Evolutionary conservation across 2,329 filamentous ascomycete genomes (phyloP).

Genomic region (Venturia pyrina): DNA sequence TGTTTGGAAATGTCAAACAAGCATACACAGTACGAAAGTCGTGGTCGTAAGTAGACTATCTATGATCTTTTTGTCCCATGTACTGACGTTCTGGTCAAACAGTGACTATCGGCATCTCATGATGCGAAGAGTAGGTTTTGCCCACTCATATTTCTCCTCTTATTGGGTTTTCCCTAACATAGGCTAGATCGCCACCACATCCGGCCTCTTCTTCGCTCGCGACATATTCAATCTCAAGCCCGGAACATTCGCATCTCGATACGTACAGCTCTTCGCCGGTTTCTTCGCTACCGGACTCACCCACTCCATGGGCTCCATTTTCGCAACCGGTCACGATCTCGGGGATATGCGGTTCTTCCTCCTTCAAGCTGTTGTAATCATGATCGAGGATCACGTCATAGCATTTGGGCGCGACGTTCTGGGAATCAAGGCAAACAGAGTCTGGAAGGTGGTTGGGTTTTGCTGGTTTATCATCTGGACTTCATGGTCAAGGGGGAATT

Average conservation of each 20-base stretch:
- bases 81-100: not conserved
- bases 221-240: not conserved
- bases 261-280: not conserved
- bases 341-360: not conserved
- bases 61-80: not conserved
- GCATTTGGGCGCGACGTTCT: not conserved
- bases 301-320: not conserved
- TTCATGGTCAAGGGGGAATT: not conserved
- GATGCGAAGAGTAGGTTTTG: not conserved
- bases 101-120: not conserved
- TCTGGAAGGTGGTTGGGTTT: not conserved
- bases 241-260: not conserved
- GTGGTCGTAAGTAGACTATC: not conserved
- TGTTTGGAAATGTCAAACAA: not conserved
- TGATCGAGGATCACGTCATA: not conserved
- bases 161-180: not conserved
- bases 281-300: not conserved
- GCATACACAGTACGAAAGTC: not conserved
- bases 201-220: not conserved
- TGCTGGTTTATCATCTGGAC: not conserved
- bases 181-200: not conserved
- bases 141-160: not conserved
- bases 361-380: not conserved
- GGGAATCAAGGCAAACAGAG: not conserved
- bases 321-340: not conserved